Evolutionary conservation across 2,329 filamentous ascomycete genomes (phyloP).

Genomic region (Calycina marina): DNA sequence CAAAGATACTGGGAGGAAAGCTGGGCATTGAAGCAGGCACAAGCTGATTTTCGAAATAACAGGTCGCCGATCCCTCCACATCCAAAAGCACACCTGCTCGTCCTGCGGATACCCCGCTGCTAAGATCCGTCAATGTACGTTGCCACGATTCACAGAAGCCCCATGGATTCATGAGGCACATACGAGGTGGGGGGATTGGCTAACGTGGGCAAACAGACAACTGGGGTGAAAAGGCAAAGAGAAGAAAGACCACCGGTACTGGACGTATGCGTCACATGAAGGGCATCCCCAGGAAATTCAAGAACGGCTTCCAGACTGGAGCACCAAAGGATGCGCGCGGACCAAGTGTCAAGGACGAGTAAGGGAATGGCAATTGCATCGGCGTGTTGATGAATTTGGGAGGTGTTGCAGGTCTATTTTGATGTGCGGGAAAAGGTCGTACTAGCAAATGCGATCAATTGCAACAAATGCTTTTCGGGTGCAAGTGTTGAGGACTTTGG

Average conservation of each 20-base stretch:
- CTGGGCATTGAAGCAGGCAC: conserved; percentile 3
- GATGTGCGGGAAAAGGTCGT: conserved; percentile 19
- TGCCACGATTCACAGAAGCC: not conserved
- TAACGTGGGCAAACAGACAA: conserved; percentile 69
- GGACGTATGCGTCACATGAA: conserved; percentile 94
- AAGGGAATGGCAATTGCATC: conserved; percentile 19
- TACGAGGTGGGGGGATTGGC: conserved; percentile 36
- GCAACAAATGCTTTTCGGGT: too few species aligned
- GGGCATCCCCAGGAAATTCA: conserved; percentile 82
- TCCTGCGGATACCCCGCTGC: conserved; percentile 93
- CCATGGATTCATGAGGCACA: not conserved
- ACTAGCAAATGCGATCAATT: conserved; percentile 23
- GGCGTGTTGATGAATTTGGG: conserved; percentile 24
- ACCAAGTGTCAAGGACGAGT: conserved; percentile 27
- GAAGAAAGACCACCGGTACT: conserved; percentile 97
- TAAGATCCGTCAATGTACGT: conserved; percentile 98
- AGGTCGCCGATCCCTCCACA: conserved; percentile 95
- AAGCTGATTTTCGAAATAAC: conserved; percentile 16
- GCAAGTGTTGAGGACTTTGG: too few species aligned
- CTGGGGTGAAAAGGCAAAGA: conserved; percentile 99
- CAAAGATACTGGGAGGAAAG: not conserved
- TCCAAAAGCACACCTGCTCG: conserved; percentile 98
- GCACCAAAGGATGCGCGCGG: conserved; percentile 72
- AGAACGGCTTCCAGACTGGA: conserved; percentile 94
- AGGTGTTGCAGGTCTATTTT: conserved; percentile 18